Conservation (phyloP, 495 filamentous ascomycete species). For the Tuber melanosporum region DNA sequence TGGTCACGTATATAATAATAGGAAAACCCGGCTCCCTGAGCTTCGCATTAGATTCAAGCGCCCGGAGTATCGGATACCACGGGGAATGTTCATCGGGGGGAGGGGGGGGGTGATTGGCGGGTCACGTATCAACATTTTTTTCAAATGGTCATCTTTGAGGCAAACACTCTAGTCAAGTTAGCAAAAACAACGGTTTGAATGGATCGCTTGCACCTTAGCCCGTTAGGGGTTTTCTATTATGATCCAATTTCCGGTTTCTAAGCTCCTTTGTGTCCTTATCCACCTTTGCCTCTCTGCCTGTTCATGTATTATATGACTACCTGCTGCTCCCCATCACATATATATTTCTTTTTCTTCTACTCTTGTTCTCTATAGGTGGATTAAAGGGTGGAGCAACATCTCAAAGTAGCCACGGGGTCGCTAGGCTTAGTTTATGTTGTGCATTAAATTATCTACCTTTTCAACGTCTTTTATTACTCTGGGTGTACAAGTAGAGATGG, state of each 20-base stretch:
- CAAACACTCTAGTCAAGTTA: not conserved
- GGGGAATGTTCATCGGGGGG: not conserved
- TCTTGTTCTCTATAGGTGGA: not conserved
- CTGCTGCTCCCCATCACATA: not conserved
- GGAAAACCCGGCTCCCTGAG: constrained; percentile 38
- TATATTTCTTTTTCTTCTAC: not conserved
- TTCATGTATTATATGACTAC: not conserved
- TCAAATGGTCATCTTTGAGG: not conserved
- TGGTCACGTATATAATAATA: constrained; percentile 5
- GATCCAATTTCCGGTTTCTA: not conserved
- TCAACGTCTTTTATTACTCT: not conserved
- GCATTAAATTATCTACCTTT: not conserved
- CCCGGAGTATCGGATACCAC: not conserved
- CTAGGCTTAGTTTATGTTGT: not conserved
- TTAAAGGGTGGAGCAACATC: not conserved
- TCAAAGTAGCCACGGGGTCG: not conserved
- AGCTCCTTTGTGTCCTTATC: not conserved
- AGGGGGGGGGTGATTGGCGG: not conserved
- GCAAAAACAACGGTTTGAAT: not conserved
- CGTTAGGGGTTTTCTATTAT: not conserved
- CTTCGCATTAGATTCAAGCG: not conserved
- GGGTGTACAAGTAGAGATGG: no score
- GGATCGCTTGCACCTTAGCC: not conserved
- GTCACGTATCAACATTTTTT: not conserved
- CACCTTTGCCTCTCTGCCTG: not conserved